Conservation (phyloP, 192 early-diverging fungal genomes). For the Coemansia sp. region DNA sequence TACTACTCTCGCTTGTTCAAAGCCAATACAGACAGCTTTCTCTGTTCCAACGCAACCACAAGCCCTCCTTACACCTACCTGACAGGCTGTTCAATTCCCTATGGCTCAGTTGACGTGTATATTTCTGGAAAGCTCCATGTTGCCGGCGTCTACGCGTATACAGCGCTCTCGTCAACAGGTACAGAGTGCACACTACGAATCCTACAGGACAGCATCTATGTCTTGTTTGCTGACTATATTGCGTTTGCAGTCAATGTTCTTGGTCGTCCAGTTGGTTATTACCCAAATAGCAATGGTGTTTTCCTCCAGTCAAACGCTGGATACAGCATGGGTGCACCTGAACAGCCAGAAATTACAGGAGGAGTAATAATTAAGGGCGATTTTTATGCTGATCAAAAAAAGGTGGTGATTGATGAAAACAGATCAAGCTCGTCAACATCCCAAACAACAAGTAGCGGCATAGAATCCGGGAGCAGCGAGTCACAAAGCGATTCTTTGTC, state of each 20-base stretch:
- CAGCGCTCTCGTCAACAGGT: background rate
- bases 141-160: background rate
- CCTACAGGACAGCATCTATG: background rate
- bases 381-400: background rate
- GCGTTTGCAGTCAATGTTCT: background rate
- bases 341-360: too few relatives aligned
- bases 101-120: background rate
- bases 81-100: background rate
- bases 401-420: too few relatives aligned
- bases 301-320: background rate
- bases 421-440: background rate
- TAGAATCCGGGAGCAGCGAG: background rate
- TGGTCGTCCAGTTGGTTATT: background rate
- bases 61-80: background rate
- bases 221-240: constrained; percentile 5
- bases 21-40: background rate
- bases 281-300: background rate
- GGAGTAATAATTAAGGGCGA: background rate
- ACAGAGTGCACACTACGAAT: background rate
- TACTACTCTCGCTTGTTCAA: background rate
- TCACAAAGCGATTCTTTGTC: background rate
- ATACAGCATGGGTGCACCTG: background rate
- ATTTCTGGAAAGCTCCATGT: background rate
- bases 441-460: background rate
- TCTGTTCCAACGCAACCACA: constrained; percentile 3